These are phyloP conservation scores for Blastobotrys mokoenaii DNA, from an alignment of 805 yeast genomes.

Conservation along the genomic window DNA sequence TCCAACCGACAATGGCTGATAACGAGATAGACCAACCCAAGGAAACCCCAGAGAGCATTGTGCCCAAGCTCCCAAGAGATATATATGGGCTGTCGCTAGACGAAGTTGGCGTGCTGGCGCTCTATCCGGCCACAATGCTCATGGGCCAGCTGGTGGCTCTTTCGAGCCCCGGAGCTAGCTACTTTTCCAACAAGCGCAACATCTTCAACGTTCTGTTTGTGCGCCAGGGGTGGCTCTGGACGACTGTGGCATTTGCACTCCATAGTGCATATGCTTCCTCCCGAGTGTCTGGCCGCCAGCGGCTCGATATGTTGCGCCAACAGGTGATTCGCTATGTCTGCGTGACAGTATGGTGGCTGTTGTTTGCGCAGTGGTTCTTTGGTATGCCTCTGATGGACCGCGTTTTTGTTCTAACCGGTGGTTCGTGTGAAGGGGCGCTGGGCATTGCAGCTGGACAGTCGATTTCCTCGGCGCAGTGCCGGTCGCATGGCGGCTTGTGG, in stretches of 20 bases:
- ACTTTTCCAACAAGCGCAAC: constrained; percentile 47
- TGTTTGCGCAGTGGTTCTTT: constrained; percentile 82
- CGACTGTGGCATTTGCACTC: constrained; percentile 36
- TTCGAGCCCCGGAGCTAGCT: constrained; percentile 17
- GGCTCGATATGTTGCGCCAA: not conserved
- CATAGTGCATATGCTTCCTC: constrained; percentile 9
- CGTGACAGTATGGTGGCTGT: constrained; percentile 72
- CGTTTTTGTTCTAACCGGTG: constrained; percentile 75
- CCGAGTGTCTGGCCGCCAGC: not conserved
- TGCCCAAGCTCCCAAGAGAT: not conserved
- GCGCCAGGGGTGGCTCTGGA: constrained; percentile 93
- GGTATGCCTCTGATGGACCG: constrained; percentile 87
- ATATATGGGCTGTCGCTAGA: constrained; percentile 8
- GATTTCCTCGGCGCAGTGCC: constrained; percentile 36
- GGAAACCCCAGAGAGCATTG: constrained; percentile 1
- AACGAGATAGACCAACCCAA: constrained; percentile 1
- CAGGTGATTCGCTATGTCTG: constrained; percentile 35
- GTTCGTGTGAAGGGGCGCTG: constrained; percentile 43
- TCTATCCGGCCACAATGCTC: constrained; percentile 20
- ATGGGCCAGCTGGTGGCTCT: constrained; percentile 21
- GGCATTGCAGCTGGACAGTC: constrained; percentile 1
- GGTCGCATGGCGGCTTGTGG: constrained; percentile 61
- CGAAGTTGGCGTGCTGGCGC: constrained; percentile 11
- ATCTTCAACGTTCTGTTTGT: constrained; percentile 67
- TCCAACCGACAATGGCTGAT: not conserved